Evolutionary conservation across 2,329 filamentous ascomycete genomes (phyloP).

Genomic region (Trichophyton benhamiae): DNA sequence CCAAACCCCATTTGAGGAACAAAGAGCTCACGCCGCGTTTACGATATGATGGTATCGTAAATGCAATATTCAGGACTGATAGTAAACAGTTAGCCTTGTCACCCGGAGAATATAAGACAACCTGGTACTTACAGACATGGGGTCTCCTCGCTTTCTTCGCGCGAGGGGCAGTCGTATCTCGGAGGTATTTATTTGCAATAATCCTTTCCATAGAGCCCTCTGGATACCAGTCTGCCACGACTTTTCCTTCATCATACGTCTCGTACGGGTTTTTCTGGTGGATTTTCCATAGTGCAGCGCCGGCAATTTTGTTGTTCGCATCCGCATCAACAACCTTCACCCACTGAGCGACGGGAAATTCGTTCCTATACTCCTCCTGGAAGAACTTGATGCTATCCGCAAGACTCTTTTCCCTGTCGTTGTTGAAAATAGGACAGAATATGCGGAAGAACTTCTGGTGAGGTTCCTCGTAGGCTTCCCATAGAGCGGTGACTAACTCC

Average conservation of each 20-base stretch:
- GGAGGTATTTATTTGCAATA: conserved; percentile 14
- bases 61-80: conserved; percentile 18
- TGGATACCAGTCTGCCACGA: conserved; percentile 23
- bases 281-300: conserved; percentile 22
- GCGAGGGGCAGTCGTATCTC: conserved; percentile 13
- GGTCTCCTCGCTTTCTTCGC: conserved; percentile 14
- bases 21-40: conserved; percentile 16
- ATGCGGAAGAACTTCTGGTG: conserved; percentile 18
- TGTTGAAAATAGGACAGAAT: conserved; percentile 19
- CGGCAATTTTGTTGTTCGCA: conserved; percentile 20
- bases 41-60: conserved; percentile 19
- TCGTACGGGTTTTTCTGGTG: conserved; percentile 21
- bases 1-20: conserved; percentile 19
- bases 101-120: not conserved
- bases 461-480: conserved; percentile 16
- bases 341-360: conserved; percentile 21
- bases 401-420: conserved; percentile 10
- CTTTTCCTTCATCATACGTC: conserved; percentile 2
- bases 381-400: conserved; percentile 14
- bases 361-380: conserved; percentile 16
- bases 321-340: conserved; percentile 22
- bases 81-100: not conserved
- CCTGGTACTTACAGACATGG: conserved; percentile 15
- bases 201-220: conserved; percentile 16
- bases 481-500: conserved; percentile 9